Base-by-base conservation (phyloP, 2,329 filamentous ascomycete species). In the Thermothelomyces thermophilus region DNA sequence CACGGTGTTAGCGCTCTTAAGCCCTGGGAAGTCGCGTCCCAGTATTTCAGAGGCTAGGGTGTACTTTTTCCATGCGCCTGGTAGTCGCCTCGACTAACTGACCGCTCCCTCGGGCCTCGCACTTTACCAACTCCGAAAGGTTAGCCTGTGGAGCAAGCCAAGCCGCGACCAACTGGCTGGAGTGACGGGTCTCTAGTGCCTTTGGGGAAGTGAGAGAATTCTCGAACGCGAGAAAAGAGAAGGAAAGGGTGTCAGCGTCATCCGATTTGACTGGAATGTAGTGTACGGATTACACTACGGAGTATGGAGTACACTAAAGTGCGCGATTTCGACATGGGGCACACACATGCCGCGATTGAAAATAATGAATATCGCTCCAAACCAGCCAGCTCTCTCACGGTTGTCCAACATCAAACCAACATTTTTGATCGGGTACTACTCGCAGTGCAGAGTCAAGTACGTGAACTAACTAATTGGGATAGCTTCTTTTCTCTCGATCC, bases 31-130 rank as follows among this genome's bases (percentile, higher is more conserved):
- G 41, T 43, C 30, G 7, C 41, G 9, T 7, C 1, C 10, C 9
- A n/a, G 5, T 9, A 1, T 9, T 11, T 14, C 14, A 14, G 17
- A 9, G 13, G 2, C 35, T 6, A 22, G 8, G 17, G 22, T 22
- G 3, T 30, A 49, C 34, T 6, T 33, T n/a, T 11, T 4, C 13
- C n/a, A 14, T n/a, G 16, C 4, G 14, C 16, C 24, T 16, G 16
- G 3, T 16, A 30, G 17, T 28, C 3, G 8, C 1, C 10, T n/a
- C 9, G 10, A 14, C 46, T 54, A 54, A 52, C 52, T 47, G 7
- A 4, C 44, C 40, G 26, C 36, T 46, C 16, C 2, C 40, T 52
- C 53, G 53, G 53, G 14, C 19, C 45, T 55, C 53, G 53, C 53
- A 55, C 44, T 47, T 24, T 20, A 24, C 22, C 37, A 48, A 48